Conservation (phyloP, 1,284 basidiomycete species). For the Heliocybe sulcata region DNA sequence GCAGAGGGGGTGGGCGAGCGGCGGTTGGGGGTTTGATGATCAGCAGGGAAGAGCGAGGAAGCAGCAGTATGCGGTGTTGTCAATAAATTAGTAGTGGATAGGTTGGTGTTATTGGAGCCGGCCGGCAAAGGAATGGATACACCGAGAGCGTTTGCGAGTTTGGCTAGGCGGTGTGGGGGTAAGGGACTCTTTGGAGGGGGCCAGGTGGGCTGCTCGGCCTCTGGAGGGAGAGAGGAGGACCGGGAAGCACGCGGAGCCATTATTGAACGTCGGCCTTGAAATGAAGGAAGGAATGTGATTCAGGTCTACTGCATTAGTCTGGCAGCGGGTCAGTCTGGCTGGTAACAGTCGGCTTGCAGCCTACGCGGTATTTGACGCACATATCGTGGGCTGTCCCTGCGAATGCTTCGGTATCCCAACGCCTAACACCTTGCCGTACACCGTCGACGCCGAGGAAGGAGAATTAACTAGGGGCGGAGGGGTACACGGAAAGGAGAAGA, state of each 20-base stretch:
- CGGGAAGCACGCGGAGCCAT: neutral
- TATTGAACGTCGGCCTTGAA: neutral
- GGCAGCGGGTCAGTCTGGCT: neutral
- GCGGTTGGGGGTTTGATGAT: constrained; percentile 20
- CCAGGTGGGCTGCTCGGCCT: constrained; percentile 30
- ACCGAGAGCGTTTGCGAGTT: constrained; percentile 76
- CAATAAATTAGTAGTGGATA: constrained; percentile 22
- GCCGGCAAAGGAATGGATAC: constrained; percentile 65
- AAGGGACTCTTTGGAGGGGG: constrained; percentile 61
- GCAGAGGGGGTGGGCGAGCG: constrained; percentile 54
- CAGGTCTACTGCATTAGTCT: neutral
- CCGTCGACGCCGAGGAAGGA: no score
- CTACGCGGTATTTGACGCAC: neutral
- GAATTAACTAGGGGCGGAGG: no score
- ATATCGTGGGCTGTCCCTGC: neutral
- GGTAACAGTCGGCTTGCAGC: neutral
- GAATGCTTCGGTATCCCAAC: no score
- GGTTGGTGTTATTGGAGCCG: constrained; percentile 24
- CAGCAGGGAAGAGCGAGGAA: constrained; percentile 16
- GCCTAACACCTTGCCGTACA: no score
- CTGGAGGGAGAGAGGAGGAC: constrained; percentile 6
- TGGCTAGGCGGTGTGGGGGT: constrained; percentile 67
- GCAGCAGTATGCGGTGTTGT: constrained; percentile 20
- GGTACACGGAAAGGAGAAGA: neutral
- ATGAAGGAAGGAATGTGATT: neutral